Base-by-base conservation (phyloP, 2,329 filamentous ascomycete genomes). In the Remersonia thermophila region DNA sequence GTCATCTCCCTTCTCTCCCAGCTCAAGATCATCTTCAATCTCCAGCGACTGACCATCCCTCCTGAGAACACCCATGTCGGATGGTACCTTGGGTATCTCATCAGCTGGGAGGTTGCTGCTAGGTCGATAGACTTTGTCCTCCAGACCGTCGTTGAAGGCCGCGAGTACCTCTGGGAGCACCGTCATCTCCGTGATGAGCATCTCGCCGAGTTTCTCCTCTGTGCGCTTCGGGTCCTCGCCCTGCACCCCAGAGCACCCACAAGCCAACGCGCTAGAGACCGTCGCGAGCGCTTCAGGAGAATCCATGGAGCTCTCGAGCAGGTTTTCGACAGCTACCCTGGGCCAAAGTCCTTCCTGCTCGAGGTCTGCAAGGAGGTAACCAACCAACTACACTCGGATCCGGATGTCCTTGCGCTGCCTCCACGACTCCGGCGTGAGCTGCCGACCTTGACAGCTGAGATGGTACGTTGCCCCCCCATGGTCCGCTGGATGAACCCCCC, bases 21-120 rank as follows among this genome's bases (percentile, higher is more conserved):
- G 42, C 51, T 63, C 27, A 59, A 57, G 36, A 47, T 54, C 35
- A 56, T 63, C 33, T 60, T 60, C 47, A 53, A 54, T 37, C 46
- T 61, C 30, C 60, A 63, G 40, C 50, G 60, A n/a, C 45, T 62
- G 12, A 57, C 59, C 2, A 36, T 63, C n/a, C 58, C 59, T 1
- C 48, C 55, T 16, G 55, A 58, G 30, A 54, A 50, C 23, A 36
- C 52, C 30, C 55, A 58, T 28, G 35, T 54, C 2, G 56, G 56
- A 28, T 54, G 52, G 43, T 57, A 60, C 42, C 46, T 62, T 11
- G 57, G 59, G 4, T 56, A 57, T 36, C 47, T 63, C 9, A 55
- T 53, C 1, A 60, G 56, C 41, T 63, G 59, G 60, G 59, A 63
- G 39, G 53, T 59, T 29, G 54, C 55, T 9, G 36, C 59, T 33